Base-by-base conservation (phyloP, 1,284 basidiomycete species). In the Schizophyllum amplum region DNA sequence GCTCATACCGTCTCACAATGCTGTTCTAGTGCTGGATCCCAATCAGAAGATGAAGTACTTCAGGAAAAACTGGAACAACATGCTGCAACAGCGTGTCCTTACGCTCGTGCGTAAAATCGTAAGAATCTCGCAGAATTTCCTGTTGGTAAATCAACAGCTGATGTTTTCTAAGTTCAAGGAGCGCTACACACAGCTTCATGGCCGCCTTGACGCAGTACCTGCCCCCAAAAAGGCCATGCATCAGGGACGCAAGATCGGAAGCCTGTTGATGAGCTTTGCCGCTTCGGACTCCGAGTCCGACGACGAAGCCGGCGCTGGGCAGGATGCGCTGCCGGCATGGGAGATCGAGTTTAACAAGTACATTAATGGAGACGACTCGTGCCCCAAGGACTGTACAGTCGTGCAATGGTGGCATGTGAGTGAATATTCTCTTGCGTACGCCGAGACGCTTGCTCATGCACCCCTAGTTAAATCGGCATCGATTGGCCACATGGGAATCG, bases 401-500 rank as follows among this genome's bases (percentile, higher is more conserved):
- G 67, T 71, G 67, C 67, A 63, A 63, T 5, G 65, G 67, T 59
- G 54, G 64, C 59, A 9, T 49, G 26, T 52, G 15, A 22, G 47
- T 54, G 33, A n/a, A 54, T 48, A 20, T 56, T 52, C 42, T 33
- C 27, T 5, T 13, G 5, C 27, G 27, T 22, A n/a, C n/a, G n/a
- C n/a, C n/a, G n/a, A n/a, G n/a, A 21, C 22, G 24, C 20, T 51
- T 53, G 5, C 22, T 56, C 9, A 51, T 56, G 27, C 17, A 25
- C 51, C 46, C 57, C 9, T 52, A 71, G 66, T 49, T 62, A 5
- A 65, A 69, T 64, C 57, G 52, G 6, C 49, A 57, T 24, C 60
- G 59, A 2, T 65, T 68, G 60, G 67, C 68, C 21, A 60, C 66
- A 2, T 75, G 71, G 72, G 65, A 62, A 9, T 69, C 70, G 0